A percentile compares a stretch with the other conserved stretches of the same genome.
Evolutionary conservation across 2,329 filamentous ascomycete species (phyloP).

Genomic region (Aspergillus fischeri): DNA sequence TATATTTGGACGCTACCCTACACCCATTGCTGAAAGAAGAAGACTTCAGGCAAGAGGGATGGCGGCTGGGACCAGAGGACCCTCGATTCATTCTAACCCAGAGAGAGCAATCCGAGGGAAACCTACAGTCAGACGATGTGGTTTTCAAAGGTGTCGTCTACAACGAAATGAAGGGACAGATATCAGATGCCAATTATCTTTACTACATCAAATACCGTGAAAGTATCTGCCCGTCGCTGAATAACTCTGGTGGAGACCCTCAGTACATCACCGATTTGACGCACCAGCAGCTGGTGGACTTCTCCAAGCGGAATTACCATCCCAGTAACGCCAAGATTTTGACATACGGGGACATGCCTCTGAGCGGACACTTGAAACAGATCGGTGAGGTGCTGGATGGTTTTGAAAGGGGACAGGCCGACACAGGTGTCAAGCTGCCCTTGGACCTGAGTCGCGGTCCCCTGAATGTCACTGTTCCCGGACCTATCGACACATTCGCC

Average conservation of each 20-base stretch:
- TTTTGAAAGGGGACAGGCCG: constrained; percentile 67
- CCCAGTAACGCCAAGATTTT: constrained; percentile 95
- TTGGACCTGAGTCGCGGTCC: constrained; percentile 66
- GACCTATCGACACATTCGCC: constrained; percentile 82
- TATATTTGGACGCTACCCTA: constrained; percentile 92
- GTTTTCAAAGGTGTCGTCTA: constrained; percentile 98
- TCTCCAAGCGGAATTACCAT: constrained; percentile 91
- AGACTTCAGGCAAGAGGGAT: constrained; percentile 95
- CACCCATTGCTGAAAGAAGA: constrained; percentile 83
- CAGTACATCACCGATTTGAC: constrained; percentile 95
- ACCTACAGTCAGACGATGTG: constrained; percentile 57
- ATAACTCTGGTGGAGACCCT: constrained; percentile 95
- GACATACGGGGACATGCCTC: constrained; percentile 89
- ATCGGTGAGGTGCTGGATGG: constrained; percentile 68
- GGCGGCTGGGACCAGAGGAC: constrained; percentile 92
- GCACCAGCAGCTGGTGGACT: constrained; percentile 80
- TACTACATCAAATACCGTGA: constrained; percentile 96
- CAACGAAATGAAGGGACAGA: constrained; percentile 99
- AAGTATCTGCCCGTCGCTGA: constrained; percentile 86
- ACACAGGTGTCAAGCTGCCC: constrained; percentile 71
- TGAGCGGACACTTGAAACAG: constrained; percentile 74
- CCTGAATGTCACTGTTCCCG: constrained; percentile 65
- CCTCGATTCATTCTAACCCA: constrained; percentile 55
- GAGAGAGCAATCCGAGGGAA: constrained; percentile 47
- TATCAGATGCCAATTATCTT: constrained; percentile 94